These are phyloP conservation scores for Aspergillus arachidicola DNA, from an alignment of 2,329 filamentous ascomycete species.

Conservation along the genomic window DNA sequence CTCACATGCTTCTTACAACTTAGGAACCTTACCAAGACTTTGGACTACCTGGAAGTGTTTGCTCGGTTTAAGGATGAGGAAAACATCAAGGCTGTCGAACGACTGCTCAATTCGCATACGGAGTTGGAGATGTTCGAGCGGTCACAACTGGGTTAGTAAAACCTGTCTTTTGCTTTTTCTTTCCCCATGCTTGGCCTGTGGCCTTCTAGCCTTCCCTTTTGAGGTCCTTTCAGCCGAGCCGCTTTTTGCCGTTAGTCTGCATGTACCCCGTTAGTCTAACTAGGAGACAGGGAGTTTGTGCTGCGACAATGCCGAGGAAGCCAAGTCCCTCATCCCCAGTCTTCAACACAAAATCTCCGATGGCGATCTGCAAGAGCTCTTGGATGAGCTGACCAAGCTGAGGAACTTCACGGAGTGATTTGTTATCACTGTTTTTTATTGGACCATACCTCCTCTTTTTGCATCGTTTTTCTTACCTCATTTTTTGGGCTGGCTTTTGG, in stretches of 20 bases:
- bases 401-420: constrained; percentile 50
- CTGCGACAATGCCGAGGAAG: constrained; percentile 91
- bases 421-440: not conserved
- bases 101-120: constrained; percentile 73
- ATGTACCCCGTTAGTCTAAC: constrained; percentile 10
- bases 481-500: not conserved
- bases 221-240: not conserved
- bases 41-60: constrained; percentile 92
- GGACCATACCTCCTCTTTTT: constrained; percentile 5
- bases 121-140: constrained; percentile 90
- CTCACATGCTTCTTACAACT: not conserved
- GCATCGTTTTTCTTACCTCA: not conserved
- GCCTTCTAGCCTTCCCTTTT: not conserved
- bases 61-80: constrained; percentile 94
- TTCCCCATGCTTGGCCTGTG: not conserved
- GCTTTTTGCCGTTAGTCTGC: constrained; percentile 1
- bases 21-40: constrained; percentile 77
- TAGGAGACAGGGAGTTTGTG: constrained; percentile 73
- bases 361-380: constrained; percentile 80
- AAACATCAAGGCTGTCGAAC: constrained; percentile 91
- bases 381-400: constrained; percentile 89
- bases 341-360: constrained; percentile 87
- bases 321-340: constrained; percentile 91
- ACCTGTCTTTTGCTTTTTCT: not conserved
- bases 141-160: constrained; percentile 76